Evolutionary conservation across 768 basidiomycete species (phyloP), one percentile per base, ranked within the genome.

Genomic region (Amanita brunnescens): DNA sequence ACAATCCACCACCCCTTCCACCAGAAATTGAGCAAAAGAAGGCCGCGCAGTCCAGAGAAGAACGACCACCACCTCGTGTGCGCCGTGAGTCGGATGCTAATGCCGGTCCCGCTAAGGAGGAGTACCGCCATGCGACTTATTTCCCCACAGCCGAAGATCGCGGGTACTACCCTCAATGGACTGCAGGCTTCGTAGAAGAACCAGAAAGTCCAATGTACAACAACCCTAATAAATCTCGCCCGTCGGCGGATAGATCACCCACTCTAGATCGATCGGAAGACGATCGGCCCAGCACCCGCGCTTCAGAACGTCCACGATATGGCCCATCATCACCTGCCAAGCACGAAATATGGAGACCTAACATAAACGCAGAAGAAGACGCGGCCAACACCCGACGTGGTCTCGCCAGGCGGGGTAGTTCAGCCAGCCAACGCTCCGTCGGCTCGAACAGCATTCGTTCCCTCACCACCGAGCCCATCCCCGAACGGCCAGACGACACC

Each of bases 341-440:
- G 37, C 52, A 46, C 35, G 52, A 53, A 40, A 46, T 53, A 10
- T 53, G 52, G 52, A 14, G 29, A 20, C 52, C 52, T 5, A 26
- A 12, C 14, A 18, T 30, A 13, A 9, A 33, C 12, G 37, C 43
- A 9, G 46, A 46, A 47, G 52, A 47, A 12, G 52, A 47, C 26
- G 6, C 32, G 1, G 14, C 44, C 21, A 39, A 6, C 29, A 2
- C 16, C 9, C 38, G 26, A 47, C 46, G 46, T 16, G 26, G 30
- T 23, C 44, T 53, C n/a, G 26, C 45, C 13, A 44, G 52, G 5
- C 29, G 52, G 10, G 52, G 52, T 1, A 53, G 52, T n/a, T 29
- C 52, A 1, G 46, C 52, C 30, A 46, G 44, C 37, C 43, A 46
- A 32, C 52, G 52, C 12, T 53, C 52, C 26, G n/a, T 47, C 14